A percentile compares a stretch with the other conserved stretches of the same genome.
These are phyloP conservation scores for Rhododendron kiyosumense DNA, from an alignment of 148 eudicot species.

Conservation along the genomic window DNA sequence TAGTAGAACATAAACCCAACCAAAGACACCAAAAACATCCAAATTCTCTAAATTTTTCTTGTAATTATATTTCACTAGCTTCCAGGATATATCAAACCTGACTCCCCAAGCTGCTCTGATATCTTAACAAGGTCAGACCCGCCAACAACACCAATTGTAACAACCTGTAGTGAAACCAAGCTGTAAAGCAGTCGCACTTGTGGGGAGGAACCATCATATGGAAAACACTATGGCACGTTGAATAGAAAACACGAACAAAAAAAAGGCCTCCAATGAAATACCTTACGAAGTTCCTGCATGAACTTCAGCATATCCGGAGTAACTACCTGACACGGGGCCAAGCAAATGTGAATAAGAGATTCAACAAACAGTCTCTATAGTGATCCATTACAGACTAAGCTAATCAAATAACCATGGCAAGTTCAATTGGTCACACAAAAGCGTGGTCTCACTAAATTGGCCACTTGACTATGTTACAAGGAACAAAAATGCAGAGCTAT, in stretches of 20 bases:
- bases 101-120: slow-evolving; percentile 88
- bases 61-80: not conserved
- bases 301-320: slow-evolving; percentile 54
- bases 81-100: slow-evolving; percentile 41
- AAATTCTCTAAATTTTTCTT: not conserved
- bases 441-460: no score
- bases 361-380: not conserved
- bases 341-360: not conserved
- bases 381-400: not conserved
- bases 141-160: slow-evolving; percentile 89
- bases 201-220: not conserved
- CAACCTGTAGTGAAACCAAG: slow-evolving; percentile 49
- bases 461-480: no score
- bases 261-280: slow-evolving; percentile 8
- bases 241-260: not conserved
- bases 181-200: not conserved
- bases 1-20: not conserved
- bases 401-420: not conserved
- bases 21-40: not conserved
- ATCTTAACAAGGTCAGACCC: slow-evolving; percentile 95
- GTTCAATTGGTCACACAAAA: no score
- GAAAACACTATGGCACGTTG: not conserved
- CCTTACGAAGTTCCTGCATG: slow-evolving; percentile 62
- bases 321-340: slow-evolving; percentile 32
- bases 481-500: no score